Percentiles rank a stretch among this genome's conserved stretches.
These are phyloP conservation scores for Elsinoe perseae DNA, from an alignment of 2,329 filamentous ascomycete genomes.

Conservation along the genomic window DNA sequence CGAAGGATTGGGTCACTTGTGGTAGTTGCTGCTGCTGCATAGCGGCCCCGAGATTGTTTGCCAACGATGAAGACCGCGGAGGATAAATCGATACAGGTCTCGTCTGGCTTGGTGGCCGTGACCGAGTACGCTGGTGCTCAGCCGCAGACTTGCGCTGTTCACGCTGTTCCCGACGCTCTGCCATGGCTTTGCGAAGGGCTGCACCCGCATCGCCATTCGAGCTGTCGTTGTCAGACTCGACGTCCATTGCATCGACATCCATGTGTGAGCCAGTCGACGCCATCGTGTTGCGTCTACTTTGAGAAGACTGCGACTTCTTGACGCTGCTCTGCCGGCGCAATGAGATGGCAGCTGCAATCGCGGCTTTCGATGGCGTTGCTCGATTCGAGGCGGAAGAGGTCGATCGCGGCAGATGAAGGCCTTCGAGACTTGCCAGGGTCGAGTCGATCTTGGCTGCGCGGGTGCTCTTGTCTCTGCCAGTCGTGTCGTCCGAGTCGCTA, in stretches of 20 bases:
- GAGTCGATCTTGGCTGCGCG: conserved; percentile 28
- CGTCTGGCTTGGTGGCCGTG: conserved; percentile 3
- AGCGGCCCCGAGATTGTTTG: not conserved
- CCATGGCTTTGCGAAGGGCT: conserved; percentile 35
- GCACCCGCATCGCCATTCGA: conserved; percentile 30
- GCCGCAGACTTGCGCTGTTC: conserved; percentile 20
- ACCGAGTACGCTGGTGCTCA: not conserved
- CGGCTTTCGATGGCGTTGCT: conserved; percentile 30
- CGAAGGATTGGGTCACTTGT: conserved; percentile 16
- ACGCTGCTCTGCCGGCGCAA: conserved; percentile 29
- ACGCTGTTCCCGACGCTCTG: conserved; percentile 29
- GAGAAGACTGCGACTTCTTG: conserved; percentile 17
- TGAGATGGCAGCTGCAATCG: conserved; percentile 29
- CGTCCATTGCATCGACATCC: conserved; percentile 17
- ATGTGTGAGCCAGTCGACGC: conserved; percentile 20
- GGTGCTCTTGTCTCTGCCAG: conserved; percentile 4
- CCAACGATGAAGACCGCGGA: conserved; percentile 4
- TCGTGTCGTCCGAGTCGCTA: conserved; percentile 26
- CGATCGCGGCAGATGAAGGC: conserved; percentile 28
- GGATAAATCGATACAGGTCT: conserved; percentile 1
- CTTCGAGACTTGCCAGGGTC: conserved; percentile 30
- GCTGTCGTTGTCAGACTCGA: conserved; percentile 16
- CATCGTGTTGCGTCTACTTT: conserved; percentile 19
- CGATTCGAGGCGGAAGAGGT: conserved; percentile 26
- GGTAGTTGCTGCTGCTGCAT: conserved; percentile 11